Conservation (phyloP, 2,329 filamentous ascomycete species). For the Diaporthe sp. region DNA sequence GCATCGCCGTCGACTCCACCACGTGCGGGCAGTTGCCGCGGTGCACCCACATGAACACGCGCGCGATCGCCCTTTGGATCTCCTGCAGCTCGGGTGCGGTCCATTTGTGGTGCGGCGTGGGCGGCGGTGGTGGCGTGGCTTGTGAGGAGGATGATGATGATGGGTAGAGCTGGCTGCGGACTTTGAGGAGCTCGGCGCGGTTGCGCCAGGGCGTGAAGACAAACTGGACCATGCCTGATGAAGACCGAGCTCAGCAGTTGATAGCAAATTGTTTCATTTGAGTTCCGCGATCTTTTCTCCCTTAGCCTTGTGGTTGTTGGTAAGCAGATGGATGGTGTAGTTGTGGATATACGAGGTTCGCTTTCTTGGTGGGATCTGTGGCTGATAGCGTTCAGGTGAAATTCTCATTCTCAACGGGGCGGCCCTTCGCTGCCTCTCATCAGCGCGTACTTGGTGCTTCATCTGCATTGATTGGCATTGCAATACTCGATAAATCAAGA, state of each 20-base stretch:
- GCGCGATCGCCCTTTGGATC: conserved; percentile 60
- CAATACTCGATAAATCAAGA: not conserved
- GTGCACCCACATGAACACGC: conserved; percentile 76
- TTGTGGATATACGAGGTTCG: not conserved
- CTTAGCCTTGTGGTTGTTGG: not conserved
- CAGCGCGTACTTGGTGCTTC: not conserved
- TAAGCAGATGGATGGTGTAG: not conserved
- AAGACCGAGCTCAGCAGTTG: conserved; percentile 31
- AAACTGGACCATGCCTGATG: conserved; percentile 71
- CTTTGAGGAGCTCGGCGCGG: conserved; percentile 71
- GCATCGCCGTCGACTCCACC: conserved; percentile 80
- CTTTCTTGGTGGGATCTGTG: not conserved
- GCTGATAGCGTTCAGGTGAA: not conserved
- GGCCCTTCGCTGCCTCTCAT: not conserved
- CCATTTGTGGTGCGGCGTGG: conserved; percentile 22
- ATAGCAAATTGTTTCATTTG: not conserved
- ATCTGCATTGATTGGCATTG: not conserved
- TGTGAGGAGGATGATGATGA: conserved; percentile 30
- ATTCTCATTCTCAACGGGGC: conserved; percentile 9
- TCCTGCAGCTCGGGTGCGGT: conserved; percentile 31
- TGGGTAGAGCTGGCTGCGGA: conserved; percentile 74
- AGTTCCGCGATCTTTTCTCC: not conserved
- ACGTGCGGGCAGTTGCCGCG: conserved; percentile 81
- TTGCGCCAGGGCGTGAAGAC: conserved; percentile 80
- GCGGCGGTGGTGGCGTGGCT: conserved; percentile 21